Base-by-base conservation (phyloP, 495 filamentous ascomycete genomes). In the Xylaria grammica region DNA sequence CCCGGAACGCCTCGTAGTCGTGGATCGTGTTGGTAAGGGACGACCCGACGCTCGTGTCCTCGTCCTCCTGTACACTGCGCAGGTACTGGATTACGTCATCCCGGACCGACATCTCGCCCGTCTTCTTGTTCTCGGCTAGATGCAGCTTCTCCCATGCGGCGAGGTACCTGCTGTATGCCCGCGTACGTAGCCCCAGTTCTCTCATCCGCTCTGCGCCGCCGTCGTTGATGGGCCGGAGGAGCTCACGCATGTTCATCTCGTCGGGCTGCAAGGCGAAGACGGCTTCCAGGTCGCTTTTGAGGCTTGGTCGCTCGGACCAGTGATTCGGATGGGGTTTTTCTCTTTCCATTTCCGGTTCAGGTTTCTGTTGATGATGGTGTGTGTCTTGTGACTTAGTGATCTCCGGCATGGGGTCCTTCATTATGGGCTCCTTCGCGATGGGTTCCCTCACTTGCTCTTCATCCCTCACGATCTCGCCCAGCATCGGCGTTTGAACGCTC, bases 1-100 rank as follows among this genome's bases (percentile, higher is more conserved):
- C 50, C 6, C 74, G 69, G 60, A 65, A 74, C 13, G 67, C 29
- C 48, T 76, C 75, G 54, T 78, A 78, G 19, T 49, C 36, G 15
- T 72, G 72, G 45, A 75, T 66, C 15, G 67, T 55, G 17, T 57
- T 30, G 4, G 62, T 38, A 1, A 69, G 60, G n/a, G 63, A 51
- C 22, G 60, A 55, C 6, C 68, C 24, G 6, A 66, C 38, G 42
- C 17, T 27, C 36, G 20, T 56, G 17, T 69, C 29, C 8, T 60
- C 55, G 24, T 62, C 62, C 0, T 67, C 20, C 24, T 59, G 40
- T 19, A 19, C 27, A 9, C 22, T 30, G 11, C 66, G 66, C 10
- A 75, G 20, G 32, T 66, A 67, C 27, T 68, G 70, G 42, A 76
- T 57, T 1, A 76, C 32, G 48, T 76, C 65, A 61, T 71, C 65